Evolutionary conservation across 2,329 filamentous ascomycete species (phyloP), one percentile per base, ranked within the genome.

Genomic region (Colletotrichum noveboracense): DNA sequence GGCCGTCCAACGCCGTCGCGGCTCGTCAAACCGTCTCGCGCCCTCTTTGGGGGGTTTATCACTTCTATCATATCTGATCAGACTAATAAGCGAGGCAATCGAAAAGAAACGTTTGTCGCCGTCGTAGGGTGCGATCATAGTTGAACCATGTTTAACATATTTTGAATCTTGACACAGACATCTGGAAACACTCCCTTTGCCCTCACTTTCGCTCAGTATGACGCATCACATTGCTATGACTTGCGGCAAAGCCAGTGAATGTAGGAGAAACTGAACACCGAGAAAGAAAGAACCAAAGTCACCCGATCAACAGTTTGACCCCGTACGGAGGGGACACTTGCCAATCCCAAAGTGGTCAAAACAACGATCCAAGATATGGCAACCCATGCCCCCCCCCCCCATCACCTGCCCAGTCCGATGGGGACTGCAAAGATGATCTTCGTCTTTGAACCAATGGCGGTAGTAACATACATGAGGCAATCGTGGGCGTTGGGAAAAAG

Each of bases 31-130:
- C 28, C 32, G 66, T 74, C 48, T 60, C 60, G 48, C 70, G 67
- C 64, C 71, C 7, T 28, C 18, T 48, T 48, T n/a, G n/a, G 18
- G 43, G 16, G 21, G 62, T 26, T n/a, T 16, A 36, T 12, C 58
- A n/a, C 34, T 52, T 65, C 58, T 48, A 71, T 74, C 71, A 74
- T 10, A 74, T 65, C 70, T 74, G 66, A 74, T 28, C 32, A 65
- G 70, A 70, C 21, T 34, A 24, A 28, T 24, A 28, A 24, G 36
- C 36, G 62, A 48, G 36, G 21, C 18, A 18, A 16, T 36, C 28
- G 14, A 65, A 65, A 74, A 70, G 71, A 52, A 65, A 65, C 30
- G 24, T 28, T 12, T 58, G 43, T 28, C 48, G 56, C 48, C 32
- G 18, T 48, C 43, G 6, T 12, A n/a, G 9, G 12, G 43, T n/a